phyloP scores from a whole-genome alignment of 371 early-diverging fungal genomes.

The Dinochytrium kinnereticum region DNA sequence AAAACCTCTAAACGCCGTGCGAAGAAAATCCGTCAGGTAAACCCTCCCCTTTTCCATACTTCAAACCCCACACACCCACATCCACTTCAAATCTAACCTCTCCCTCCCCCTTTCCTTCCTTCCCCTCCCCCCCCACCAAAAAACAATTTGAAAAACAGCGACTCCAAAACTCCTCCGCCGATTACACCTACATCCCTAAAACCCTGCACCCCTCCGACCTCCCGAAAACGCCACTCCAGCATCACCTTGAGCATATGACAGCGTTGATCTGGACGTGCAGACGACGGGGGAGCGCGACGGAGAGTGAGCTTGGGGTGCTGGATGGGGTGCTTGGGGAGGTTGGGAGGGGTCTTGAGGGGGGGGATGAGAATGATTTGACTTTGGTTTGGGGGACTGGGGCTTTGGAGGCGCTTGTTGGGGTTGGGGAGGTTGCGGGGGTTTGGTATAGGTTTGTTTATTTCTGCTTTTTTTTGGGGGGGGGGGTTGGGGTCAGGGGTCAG shows the following conservation, averaged over 20 bases:
- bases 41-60: too few relatives aligned
- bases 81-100: too few relatives aligned
- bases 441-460: background rate
- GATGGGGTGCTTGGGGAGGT: background rate
- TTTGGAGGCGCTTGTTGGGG: background rate
- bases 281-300: background rate
- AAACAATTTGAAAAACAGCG: too few relatives aligned
- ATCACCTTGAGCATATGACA: background rate
- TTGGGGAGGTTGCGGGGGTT: background rate
- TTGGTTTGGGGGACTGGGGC: background rate
- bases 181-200: conserved; percentile 25
- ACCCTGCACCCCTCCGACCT: background rate
- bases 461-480: background rate
- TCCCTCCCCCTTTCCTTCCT: too few relatives aligned
- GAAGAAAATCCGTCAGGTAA: conserved; percentile 15
- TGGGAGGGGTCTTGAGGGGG: background rate
- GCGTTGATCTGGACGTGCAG: background rate
- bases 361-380: background rate
- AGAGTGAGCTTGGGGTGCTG: background rate
- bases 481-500: background rate
- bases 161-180: conserved; percentile 17
- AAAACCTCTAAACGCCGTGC: background rate
- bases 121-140: too few relatives aligned
- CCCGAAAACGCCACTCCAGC: background rate
- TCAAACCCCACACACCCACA: too few relatives aligned